Conservation (phyloP, 2,329 filamentous ascomycete species). For the Phialophora tarda region DNA sequence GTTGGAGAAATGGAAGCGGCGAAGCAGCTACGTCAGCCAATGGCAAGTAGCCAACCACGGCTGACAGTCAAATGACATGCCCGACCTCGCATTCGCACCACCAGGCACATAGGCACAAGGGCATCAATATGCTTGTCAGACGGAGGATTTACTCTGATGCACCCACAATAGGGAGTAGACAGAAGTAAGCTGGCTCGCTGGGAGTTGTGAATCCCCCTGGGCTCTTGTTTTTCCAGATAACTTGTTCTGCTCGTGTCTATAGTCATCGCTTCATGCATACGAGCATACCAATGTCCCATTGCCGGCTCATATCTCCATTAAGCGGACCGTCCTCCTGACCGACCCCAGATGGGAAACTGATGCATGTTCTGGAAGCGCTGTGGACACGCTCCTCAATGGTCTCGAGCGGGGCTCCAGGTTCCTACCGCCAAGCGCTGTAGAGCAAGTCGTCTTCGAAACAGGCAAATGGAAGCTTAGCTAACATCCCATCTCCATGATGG, state of each 20-base stretch:
- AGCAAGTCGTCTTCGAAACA: not conserved
- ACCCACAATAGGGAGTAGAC: no score
- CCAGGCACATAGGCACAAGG: no score
- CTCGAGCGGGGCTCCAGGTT: not conserved
- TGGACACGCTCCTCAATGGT: not conserved
- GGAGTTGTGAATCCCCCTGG: not conserved
- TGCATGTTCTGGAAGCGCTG: not conserved
- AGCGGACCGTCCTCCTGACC: not conserved
- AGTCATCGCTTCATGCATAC: not conserved
- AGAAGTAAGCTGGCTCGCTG: not conserved
- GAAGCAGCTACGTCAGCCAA: constrained; percentile 15
- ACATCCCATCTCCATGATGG: not conserved
- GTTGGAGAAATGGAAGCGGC: constrained; percentile 1
- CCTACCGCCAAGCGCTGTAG: not conserved
- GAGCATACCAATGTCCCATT: not conserved
- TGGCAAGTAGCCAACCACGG: not conserved
- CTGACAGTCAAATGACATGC: not conserved
- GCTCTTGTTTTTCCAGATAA: not conserved
- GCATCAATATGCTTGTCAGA: not conserved
- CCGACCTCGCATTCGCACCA: not conserved
- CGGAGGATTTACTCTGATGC: no score
- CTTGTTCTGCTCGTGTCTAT: not conserved
- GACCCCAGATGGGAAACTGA: not conserved
- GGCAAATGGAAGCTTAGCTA: constrained; percentile 1
- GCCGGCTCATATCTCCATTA: not conserved